These are phyloP conservation scores for Jamesozyma spencerorum DNA, from an alignment of 805 yeast species.

Conservation along the genomic window DNA sequence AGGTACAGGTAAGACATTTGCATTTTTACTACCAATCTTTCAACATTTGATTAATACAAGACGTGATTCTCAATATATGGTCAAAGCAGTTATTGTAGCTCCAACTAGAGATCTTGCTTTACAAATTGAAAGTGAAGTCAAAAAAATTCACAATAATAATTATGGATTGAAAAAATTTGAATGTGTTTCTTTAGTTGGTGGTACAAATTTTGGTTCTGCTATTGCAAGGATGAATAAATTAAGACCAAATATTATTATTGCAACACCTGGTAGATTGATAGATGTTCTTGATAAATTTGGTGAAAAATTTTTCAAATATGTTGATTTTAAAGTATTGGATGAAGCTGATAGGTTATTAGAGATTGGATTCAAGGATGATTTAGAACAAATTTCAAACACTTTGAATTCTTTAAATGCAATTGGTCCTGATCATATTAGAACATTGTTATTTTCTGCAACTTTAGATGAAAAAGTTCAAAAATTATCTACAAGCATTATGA, in stretches of 20 bases:
- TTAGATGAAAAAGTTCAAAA: slow-evolving; percentile 56
- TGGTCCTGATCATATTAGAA: slow-evolving; percentile 40
- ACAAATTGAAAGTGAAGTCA: slow-evolving; percentile 63
- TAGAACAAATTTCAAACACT: slow-evolving; percentile 46
- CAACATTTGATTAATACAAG: slow-evolving; percentile 40
- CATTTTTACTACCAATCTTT: slow-evolving; percentile 74
- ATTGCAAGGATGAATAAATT: slow-evolving; percentile 26
- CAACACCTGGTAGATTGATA: slow-evolving; percentile 80
- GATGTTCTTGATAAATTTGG: slow-evolving; percentile 47
- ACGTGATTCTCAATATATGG: slow-evolving; percentile 30
- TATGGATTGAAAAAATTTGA: slow-evolving; percentile 25
- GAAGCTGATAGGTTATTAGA: slow-evolving; percentile 87
- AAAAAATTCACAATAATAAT: slow-evolving; percentile 33
- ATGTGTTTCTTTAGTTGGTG: slow-evolving; percentile 60
- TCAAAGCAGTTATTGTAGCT: slow-evolving; percentile 60
- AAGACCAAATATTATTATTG: slow-evolving; percentile 57
- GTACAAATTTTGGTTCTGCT: slow-evolving; percentile 38
- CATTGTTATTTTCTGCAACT: slow-evolving; percentile 83
- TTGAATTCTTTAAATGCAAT: slow-evolving; percentile 32
- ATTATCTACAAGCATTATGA: slow-evolving; percentile 54
- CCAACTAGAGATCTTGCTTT: slow-evolving; percentile 90
- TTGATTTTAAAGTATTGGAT: slow-evolving; percentile 67
- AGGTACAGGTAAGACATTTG: slow-evolving; percentile 91
- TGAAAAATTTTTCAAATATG: slow-evolving; percentile 38
- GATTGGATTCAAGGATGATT: slow-evolving; percentile 64